Conservation (phyloP, 2,329 filamentous ascomycete genomes). For the Ceratocystiopsis minuta region DNA sequence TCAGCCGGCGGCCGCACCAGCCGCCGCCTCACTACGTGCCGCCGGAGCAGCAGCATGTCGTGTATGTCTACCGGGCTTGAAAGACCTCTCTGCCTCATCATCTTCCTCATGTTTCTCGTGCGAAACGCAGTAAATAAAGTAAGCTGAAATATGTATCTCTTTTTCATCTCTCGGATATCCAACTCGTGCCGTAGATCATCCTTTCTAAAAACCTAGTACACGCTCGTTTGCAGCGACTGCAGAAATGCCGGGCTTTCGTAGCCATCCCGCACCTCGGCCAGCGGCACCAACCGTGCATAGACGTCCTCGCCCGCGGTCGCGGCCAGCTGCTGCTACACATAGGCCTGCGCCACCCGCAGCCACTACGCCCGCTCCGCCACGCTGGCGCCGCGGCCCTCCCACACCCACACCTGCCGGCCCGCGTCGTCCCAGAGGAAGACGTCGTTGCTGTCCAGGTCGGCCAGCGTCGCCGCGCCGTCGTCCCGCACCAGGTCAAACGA, state of each 20-base stretch:
- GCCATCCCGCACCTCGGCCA: constrained; percentile 40
- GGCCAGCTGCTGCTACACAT: constrained; percentile 24
- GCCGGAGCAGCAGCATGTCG: too few species aligned
- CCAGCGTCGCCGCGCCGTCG: constrained; percentile 17
- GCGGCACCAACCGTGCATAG: constrained; percentile 24
- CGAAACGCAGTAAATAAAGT: too few species aligned
- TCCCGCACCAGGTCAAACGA: constrained; percentile 36
- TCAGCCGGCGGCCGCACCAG: neutral
- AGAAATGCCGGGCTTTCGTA: constrained; percentile 35
- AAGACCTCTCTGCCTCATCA: too few species aligned
- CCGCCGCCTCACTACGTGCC: too few species aligned
- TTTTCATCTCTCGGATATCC: too few species aligned
- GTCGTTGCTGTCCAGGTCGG: constrained; percentile 38
- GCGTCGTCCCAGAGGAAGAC: constrained; percentile 44
- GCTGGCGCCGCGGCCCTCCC: constrained; percentile 44
- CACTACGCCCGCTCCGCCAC: constrained; percentile 39
- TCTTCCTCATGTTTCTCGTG: too few species aligned
- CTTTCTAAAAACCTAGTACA: too few species aligned
- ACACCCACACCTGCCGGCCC: constrained; percentile 44
- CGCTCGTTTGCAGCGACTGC: constrained; percentile 9
- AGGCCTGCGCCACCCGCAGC: constrained; percentile 40
- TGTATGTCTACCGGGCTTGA: too few species aligned
- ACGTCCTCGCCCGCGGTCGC: constrained; percentile 11
- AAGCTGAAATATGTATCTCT: too few species aligned
- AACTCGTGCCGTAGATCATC: too few species aligned